Evolutionary conservation across 2,329 filamentous ascomycete genomes (phyloP).

Genomic region (Pseudogymnoascus sp.): DNA sequence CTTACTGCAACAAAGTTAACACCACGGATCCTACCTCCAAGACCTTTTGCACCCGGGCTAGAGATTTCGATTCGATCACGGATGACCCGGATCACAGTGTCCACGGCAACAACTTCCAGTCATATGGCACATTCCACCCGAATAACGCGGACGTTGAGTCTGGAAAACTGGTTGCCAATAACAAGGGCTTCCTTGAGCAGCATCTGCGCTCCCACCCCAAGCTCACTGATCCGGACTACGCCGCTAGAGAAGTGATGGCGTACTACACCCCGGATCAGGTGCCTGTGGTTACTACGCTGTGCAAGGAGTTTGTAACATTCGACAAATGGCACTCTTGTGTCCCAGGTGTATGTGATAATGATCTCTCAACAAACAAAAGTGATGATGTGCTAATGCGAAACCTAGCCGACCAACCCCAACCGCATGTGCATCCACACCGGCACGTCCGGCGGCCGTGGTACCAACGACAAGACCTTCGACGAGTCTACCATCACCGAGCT

Average conservation of each 20-base stretch:
- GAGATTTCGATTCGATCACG: conserved; percentile 12
- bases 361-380: neutral
- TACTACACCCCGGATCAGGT: conserved; percentile 36
- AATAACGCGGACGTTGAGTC: conserved; percentile 18
- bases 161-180: conserved; percentile 19
- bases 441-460: conserved; percentile 32
- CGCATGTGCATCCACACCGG: conserved; percentile 30
- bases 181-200: conserved; percentile 36
- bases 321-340: conserved; percentile 37
- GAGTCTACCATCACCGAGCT: conserved; percentile 28
- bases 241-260: conserved; percentile 33
- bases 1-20: conserved; percentile 32
- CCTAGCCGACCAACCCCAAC: conserved; percentile 37
- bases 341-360: conserved; percentile 31
- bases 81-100: conserved; percentile 36
- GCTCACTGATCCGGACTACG: conserved; percentile 28
- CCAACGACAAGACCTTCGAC: conserved; percentile 29
- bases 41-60: neutral
- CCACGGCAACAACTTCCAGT: conserved; percentile 26
- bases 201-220: conserved; percentile 31
- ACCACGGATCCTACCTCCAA: conserved; percentile 12
- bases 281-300: conserved; percentile 32
- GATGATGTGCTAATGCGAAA: conserved; percentile 5
- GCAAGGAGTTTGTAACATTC: conserved; percentile 36
- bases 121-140: conserved; percentile 31